Conservation (phyloP, 75 land plant genomes). For the Sequoia sempervirens region DNA sequence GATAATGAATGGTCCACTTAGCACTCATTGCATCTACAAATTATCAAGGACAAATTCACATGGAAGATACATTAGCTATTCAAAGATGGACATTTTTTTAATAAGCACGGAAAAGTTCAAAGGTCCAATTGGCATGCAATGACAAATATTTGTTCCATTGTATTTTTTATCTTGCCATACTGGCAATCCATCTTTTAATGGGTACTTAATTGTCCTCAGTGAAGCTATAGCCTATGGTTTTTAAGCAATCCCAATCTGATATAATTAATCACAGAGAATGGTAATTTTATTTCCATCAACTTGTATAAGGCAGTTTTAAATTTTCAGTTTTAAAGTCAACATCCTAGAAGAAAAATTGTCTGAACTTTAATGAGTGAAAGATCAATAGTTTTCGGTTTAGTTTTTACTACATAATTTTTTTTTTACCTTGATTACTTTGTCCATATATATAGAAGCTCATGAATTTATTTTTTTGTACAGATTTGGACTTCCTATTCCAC, state of each 20-base stretch:
- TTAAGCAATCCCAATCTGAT: not conserved
- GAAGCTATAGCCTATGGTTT: not conserved
- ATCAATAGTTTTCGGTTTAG: not conserved
- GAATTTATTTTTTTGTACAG: conserved; percentile 27
- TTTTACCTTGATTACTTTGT: conserved; percentile 2
- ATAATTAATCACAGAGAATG: too few relatives aligned
- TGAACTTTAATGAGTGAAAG: not conserved
- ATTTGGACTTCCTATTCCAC: conserved; percentile 94
- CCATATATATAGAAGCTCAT: not conserved
- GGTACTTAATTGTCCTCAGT: not conserved
- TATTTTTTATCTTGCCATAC: not conserved
- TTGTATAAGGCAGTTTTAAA: not conserved
- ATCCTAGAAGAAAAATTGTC: not conserved
- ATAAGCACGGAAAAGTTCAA: not conserved
- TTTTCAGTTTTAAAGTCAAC: not conserved
- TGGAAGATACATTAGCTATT: not conserved
- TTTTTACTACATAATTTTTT: not conserved
- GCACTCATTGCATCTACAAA: too few relatives aligned
- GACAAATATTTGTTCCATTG: not conserved
- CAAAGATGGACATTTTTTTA: not conserved
- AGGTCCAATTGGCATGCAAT: not conserved
- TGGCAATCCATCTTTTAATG: not conserved
- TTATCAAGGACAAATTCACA: not conserved
- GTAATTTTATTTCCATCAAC: not conserved
- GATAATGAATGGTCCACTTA: too few relatives aligned